Base-by-base conservation (phyloP, 371 early-diverging fungal species). In the Phascolomyces articulosus region DNA sequence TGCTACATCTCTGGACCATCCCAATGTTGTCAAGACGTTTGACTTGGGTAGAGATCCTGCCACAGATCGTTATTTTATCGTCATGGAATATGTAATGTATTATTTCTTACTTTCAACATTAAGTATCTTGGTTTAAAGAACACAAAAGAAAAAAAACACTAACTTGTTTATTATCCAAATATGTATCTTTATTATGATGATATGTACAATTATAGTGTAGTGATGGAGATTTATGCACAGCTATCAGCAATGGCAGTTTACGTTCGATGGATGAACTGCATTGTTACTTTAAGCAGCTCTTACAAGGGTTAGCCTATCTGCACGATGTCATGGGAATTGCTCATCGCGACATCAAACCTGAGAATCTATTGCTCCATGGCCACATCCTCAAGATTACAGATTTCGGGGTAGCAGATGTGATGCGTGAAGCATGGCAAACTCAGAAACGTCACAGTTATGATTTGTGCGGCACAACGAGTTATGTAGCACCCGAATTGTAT, bases 381-480 rank as follows among this genome's bases (percentile, higher is more conserved):
- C 54, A 55, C 9, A 67, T 73, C 7, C 68, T 95, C 49, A 93
- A 94, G 73, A 87, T 97, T 29, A 86, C 94, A 15, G 97, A 97
- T 72, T 97, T 97, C 84, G 98, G 98, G 1, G 85, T 96, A 44
- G 88, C 95, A 0, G 92, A 93, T 60, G 96, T 98, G 1, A 96
- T 96, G 82, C 81, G 92, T 53, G 88, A 87, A 20, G 83, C 86
- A 29, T 93, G 92, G 86, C 92, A 94, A 71, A 79, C 76, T 13
- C 65, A 73, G 13, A 68, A 85, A 40, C 89, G 89, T 68, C 69
- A 82, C 40, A 93, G 92, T 20, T 80, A 79, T 60, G 95, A 95
- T 13, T 70, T 92, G 24, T 91, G 92, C 58, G 96, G 96, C 9
- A 89, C 91, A 0, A 88, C 84, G 34, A 93, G 95, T 3, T 96